Evolutionary conservation across 148 eudicot genomes (phyloP).

Genomic region (Dianthus caryophyllus): DNA sequence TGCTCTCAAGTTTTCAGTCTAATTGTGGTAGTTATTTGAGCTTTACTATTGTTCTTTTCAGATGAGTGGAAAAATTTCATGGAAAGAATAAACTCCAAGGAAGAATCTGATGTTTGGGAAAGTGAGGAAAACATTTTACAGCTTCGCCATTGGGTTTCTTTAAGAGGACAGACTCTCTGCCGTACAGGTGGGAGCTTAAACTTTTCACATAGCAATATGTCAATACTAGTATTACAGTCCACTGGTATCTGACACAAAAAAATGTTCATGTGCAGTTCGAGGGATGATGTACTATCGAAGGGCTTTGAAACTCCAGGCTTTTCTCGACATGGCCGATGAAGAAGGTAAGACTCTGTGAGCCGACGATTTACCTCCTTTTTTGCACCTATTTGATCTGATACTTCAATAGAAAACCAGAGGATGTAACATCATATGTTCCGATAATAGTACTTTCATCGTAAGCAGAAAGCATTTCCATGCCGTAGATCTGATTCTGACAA

Average conservation of each 20-base stretch:
- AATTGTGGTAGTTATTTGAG: constrained; percentile 4
- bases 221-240: background rate
- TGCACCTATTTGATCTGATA: background rate
- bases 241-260: constrained; percentile 6
- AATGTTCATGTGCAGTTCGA: constrained; percentile 43
- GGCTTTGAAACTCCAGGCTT: constrained; percentile 85
- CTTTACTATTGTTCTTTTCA: constrained; percentile 19
- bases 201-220: background rate
- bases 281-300: constrained; percentile 89
- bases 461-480: too few species aligned
- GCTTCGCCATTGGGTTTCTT: constrained; percentile 79
- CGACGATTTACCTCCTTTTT: background rate
- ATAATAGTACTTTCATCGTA: background rate
- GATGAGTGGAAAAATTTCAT: constrained; percentile 85
- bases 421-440: constrained; percentile 4
- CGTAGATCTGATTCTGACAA: too few species aligned
- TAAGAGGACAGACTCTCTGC: constrained; percentile 80
- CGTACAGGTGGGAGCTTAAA: constrained; percentile 48
- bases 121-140: constrained; percentile 66
- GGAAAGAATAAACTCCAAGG: constrained; percentile 58
- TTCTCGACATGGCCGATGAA: constrained; percentile 70
- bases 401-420: background rate
- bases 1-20: constrained; percentile 2
- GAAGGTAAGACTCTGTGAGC: constrained; percentile 31
- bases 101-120: constrained; percentile 51